Evolutionary conservation across 225 moss, liverwort and hornwort genomes (phyloP), one percentile per base, ranked within the genome.

Genomic region (Ulota crispa): DNA sequence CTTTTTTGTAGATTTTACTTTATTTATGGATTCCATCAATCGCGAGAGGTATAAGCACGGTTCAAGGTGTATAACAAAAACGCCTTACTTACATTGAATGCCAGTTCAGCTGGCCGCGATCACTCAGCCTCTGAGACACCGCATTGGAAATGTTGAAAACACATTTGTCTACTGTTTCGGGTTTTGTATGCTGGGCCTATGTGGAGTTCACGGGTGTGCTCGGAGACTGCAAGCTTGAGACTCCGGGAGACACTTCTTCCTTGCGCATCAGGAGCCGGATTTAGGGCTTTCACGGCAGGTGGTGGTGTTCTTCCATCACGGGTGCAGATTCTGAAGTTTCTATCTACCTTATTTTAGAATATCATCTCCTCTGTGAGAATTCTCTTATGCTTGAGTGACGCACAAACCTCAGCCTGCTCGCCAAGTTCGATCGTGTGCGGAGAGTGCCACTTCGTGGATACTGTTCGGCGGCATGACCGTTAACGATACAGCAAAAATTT

Each of bases 181-280:
- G 80, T 76, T 86, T 76, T 60, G 57, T 31, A 32, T 63, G 78
- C 55, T 50, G 61, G 78, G 63, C 30, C n/a, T 42, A 28, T 27
- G 52, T 37, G 50, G 9, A 55, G 37, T 62, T 14, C 9, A 39
- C 41, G 43, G 24, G 23, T 62, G 39, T 53, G 62, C 76, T 68
- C 60, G 73, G 59, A 66, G 32, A 21, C 64, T 72, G 72, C 65
- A 26, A 43, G 19, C 11, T 47, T 30, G 15, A 34, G 64, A 37
- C 9, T 55, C 34, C 8, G 32, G 54, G 53, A 53, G 68, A 26
- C 1, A 16, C 13, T 43, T 12, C 43, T 43, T 63, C 16, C 2
- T 77, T 77, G 72, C 39, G 76, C 26, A 27, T 43, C 28, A 21
- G 24, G 80, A 80, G 56, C 64, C 32, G 34, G 24, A n/a, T 32